These are phyloP conservation scores for Penicillium sp. DNA, from an alignment of 2,329 filamentous ascomycete genomes.

Conservation along the genomic window DNA sequence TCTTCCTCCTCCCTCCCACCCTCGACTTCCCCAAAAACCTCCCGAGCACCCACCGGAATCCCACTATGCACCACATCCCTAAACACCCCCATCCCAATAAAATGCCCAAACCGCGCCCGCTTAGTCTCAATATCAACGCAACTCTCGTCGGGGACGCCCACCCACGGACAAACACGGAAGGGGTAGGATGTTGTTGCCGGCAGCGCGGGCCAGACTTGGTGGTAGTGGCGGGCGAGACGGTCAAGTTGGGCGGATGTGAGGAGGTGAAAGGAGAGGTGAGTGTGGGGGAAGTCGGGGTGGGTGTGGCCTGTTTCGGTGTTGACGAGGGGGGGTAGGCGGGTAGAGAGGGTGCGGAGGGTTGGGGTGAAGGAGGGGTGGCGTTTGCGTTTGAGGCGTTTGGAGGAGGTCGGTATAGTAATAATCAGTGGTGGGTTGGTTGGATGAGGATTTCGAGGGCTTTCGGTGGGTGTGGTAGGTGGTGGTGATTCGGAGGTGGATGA, in stretches of 20 bases:
- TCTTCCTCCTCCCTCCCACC: neutral
- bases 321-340: slow-evolving; percentile 39
- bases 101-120: slow-evolving; percentile 43
- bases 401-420: no score
- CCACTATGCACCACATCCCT: neutral
- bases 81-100: slow-evolving; percentile 43
- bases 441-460: neutral
- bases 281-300: slow-evolving; percentile 43
- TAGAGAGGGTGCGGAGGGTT: slow-evolving; percentile 25
- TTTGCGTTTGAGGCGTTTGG: neutral
- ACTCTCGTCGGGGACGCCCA: slow-evolving; percentile 23
- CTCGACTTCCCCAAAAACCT: neutral
- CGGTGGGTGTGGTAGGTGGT: neutral
- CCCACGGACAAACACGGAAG: slow-evolving; percentile 31
- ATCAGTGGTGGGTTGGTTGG: neutral
- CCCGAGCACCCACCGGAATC: neutral
- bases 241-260: slow-evolving; percentile 45
- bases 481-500: neutral
- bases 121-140: slow-evolving; percentile 39
- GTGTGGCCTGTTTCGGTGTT: slow-evolving; percentile 35
- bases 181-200: slow-evolving; percentile 39
- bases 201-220: slow-evolving; percentile 43
- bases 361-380: neutral
- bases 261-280: slow-evolving; percentile 43
- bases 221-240: slow-evolving; percentile 43